phyloP scores from a whole-genome alignment of 805 yeast genomes.

The Clavispora vitiphila region DNA sequence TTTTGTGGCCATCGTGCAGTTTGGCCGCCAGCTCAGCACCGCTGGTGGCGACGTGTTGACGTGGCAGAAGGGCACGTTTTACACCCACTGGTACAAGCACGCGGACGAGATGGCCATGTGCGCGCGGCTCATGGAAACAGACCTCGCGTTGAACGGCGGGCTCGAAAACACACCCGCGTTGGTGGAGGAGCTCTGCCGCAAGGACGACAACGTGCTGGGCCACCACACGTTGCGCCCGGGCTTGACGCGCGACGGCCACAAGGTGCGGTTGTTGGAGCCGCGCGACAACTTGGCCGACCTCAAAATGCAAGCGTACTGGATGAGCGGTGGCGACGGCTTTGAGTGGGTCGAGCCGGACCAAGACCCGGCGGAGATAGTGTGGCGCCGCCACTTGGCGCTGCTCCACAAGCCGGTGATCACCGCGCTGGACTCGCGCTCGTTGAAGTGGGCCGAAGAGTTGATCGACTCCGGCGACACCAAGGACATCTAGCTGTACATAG shows the following conservation, averaged over 20 bases:
- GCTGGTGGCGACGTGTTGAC: constrained; percentile 51
- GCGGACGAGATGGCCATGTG: constrained; percentile 68
- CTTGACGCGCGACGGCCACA: constrained; percentile 31
- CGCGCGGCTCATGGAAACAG: constrained; percentile 60
- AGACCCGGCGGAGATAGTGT: constrained; percentile 37
- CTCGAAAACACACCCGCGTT: constrained; percentile 25
- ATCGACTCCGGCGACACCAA: constrained; percentile 13
- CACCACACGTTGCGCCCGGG: constrained; percentile 31
- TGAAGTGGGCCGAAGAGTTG: constrained; percentile 40
- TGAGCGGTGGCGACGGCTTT: constrained; percentile 44
- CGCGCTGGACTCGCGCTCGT: constrained; percentile 10
- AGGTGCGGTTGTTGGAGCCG: constrained; percentile 33
- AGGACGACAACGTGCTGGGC: constrained; percentile 20
- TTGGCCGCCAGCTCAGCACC: constrained; percentile 37
- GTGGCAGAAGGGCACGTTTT: constrained; percentile 63
- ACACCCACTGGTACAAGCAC: constrained; percentile 58
- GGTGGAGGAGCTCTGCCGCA: constrained; percentile 35
- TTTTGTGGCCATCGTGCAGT: constrained; percentile 35
- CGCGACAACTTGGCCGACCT: constrained; percentile 53
- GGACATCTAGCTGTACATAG: background rate
- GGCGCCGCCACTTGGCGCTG: constrained; percentile 29
- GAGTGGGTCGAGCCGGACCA: constrained; percentile 22
- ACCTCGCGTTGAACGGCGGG: constrained; percentile 46
- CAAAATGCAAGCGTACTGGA: constrained; percentile 79
- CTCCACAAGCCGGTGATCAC: constrained; percentile 16